Base-by-base conservation (phyloP, 768 basidiomycete genomes). In the Trametes punicea region DNA sequence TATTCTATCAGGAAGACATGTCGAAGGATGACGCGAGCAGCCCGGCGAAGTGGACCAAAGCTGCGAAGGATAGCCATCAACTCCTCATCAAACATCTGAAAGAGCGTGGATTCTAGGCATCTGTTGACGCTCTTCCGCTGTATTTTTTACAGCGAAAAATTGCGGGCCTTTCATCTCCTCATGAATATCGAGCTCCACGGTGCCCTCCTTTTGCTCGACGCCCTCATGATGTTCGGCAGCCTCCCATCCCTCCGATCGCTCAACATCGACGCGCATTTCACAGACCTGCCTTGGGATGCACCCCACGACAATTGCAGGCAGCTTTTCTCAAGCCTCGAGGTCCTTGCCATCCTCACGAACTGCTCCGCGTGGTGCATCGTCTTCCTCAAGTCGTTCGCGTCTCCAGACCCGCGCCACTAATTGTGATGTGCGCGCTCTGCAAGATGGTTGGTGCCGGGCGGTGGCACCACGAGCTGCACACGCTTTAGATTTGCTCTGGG, bases 1-100 rank as follows among this genome's bases (percentile, higher is more conserved):
- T 52, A 11, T 47, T 54, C 40, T 49, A 39, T 23, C 31, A 52
- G 50, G 55, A 56, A 38, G 62, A 64, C 39, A 63, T 63, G 64
- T 53, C 53, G 11, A 56, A 48, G 27, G 56, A 62, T 10, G 64
- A 60, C 42, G 38, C 48, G 4, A 42, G 27, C 2, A 58, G 67
- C 3, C 68, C 68, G 8, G 30, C 26, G 21, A 55, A 52, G 57
- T 69, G 68, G 68, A 52, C 68, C 25, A 46, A 48, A 25, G 44
- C 40, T 20, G 48, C 34, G 4, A 44, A 42, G 33, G 45, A 48
- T 20, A 52, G 62, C 34, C 64, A 66, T 29, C 27, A 57, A 33
- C 47, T 47, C 30, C 46, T 66, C 20, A n/a, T 62, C 18, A 25
- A 61, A 46, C 11, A 59, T n/a, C 49, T 67, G 3, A 47, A 55